These are phyloP conservation scores for Candida rishiriensis DNA, from an alignment of 805 yeast genomes.

Conservation along the genomic window DNA sequence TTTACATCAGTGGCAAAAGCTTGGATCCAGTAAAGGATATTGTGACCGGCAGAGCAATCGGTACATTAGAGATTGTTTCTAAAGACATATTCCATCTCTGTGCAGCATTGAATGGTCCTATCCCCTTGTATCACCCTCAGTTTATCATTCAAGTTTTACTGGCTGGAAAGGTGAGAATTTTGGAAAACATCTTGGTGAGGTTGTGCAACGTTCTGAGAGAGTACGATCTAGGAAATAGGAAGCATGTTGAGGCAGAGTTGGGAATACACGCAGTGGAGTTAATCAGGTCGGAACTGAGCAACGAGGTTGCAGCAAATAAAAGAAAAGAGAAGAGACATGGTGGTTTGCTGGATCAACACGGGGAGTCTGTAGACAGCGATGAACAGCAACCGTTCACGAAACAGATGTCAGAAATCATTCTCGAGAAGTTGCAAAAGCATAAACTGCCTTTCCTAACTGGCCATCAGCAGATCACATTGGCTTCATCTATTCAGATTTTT, in stretches of 20 bases:
- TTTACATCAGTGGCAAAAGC: slow-evolving; percentile 72
- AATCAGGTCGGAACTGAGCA: slow-evolving; percentile 3
- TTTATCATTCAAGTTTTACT: slow-evolving; percentile 71
- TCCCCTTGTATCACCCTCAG: slow-evolving; percentile 91
- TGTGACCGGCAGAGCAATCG: slow-evolving; percentile 49
- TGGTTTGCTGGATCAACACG: slow-evolving; percentile 24
- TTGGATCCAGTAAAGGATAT: slow-evolving; percentile 49
- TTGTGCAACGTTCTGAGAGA: slow-evolving; percentile 53
- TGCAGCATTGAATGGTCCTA: slow-evolving; percentile 78
- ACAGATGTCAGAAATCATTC: slow-evolving; percentile 41
- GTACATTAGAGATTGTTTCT: slow-evolving; percentile 51
- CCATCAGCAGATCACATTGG: slow-evolving; percentile 84
- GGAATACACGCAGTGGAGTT: slow-evolving; percentile 17
- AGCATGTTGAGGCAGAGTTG: slow-evolving; percentile 20
- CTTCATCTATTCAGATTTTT: slow-evolving; percentile 63
- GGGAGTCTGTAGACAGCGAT: slow-evolving; percentile 7
- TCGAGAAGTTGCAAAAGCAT: slow-evolving; percentile 55
- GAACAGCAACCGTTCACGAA: slow-evolving; percentile 20
- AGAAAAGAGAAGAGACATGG: slow-evolving; percentile 1
- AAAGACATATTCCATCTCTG: slow-evolving; percentile 64
- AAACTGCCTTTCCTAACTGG: slow-evolving; percentile 80
- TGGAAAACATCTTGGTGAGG: slow-evolving; percentile 49
- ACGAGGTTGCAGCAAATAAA: neutral
- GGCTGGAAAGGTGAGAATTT: slow-evolving; percentile 52
- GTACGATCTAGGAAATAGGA: slow-evolving; percentile 34